Evolutionary conservation across 306 rosid species (phyloP).

Genomic region (Hylodesmum podocarpum): DNA sequence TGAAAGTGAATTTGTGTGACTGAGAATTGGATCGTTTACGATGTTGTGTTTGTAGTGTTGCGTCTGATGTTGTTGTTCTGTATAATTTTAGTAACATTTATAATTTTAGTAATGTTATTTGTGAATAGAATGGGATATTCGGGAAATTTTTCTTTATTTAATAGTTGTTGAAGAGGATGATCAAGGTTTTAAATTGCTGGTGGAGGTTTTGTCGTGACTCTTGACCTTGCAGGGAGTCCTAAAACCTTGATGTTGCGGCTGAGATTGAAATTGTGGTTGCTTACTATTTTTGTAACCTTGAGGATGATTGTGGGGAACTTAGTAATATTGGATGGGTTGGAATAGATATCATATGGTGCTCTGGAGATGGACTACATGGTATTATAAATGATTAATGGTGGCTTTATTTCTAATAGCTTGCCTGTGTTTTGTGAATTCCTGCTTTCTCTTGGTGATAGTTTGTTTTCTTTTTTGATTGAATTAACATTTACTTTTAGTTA

Average conservation of each 20-base stretch:
- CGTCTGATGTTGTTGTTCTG: neutral
- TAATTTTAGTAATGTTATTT: neutral
- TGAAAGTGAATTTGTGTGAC: neutral
- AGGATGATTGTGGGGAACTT: neutral
- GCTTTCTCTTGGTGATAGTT: neutral
- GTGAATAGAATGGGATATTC: neutral
- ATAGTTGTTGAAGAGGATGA: neutral
- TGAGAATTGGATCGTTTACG: neutral
- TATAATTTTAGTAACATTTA: neutral
- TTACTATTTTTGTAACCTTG: neutral
- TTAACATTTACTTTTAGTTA: neutral
- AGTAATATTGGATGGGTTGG: neutral
- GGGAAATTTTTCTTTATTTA: neutral
- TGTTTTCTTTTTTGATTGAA: slow-evolving; percentile 6
- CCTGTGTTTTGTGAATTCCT: neutral
- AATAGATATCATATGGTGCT: neutral
- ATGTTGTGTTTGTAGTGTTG: slow-evolving; percentile 1
- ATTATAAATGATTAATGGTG: neutral
- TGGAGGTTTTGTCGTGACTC: neutral
- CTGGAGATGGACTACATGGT: neutral
- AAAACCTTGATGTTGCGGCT: too few species aligned
- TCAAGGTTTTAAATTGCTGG: neutral
- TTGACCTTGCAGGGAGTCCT: too few species aligned
- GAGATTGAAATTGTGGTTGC: neutral
- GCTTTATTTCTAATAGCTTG: slow-evolving; percentile 20